Percentiles rank a stretch among this genome's conserved stretches.
phyloP scores from a whole-genome alignment of 148 eudicot genomes.

The Selenicereus undatus region DNA sequence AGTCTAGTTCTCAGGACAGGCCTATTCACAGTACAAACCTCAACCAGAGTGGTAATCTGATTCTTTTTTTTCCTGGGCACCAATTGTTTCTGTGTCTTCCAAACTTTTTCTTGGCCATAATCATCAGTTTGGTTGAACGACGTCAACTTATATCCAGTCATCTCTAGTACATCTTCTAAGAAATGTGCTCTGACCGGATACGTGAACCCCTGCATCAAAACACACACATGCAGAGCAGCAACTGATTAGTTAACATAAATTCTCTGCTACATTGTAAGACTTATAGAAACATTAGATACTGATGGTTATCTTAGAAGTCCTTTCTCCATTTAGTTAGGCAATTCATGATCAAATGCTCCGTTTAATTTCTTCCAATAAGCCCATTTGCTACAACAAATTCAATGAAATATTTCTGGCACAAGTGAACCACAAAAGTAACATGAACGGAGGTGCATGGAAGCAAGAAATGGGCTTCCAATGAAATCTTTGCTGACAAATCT shows the following conservation, averaged over 20 bases:
- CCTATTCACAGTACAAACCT: slow-evolving; percentile 41
- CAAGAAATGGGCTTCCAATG: neutral
- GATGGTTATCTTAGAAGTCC: neutral
- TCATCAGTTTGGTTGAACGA: slow-evolving; percentile 97
- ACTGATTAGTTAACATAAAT: neutral
- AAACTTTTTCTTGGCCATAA: slow-evolving; percentile 97
- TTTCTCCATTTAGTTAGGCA: neutral
- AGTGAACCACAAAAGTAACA: neutral
- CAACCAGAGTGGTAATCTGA: slow-evolving; percentile 86
- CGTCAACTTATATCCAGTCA: slow-evolving; percentile 87
- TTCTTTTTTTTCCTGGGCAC: slow-evolving; percentile 84
- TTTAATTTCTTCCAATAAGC: neutral
- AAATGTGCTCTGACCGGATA: slow-evolving; percentile 86
- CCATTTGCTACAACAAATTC: neutral
- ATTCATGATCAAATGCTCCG: too few species aligned
- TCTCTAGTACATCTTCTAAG: slow-evolving; percentile 87
- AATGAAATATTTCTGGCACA: neutral
- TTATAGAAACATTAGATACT: neutral
- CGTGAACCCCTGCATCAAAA: slow-evolving; percentile 73
- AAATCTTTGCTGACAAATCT: neutral
- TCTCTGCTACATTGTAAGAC: neutral
- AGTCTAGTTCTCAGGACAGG: neutral
- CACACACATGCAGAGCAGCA: slow-evolving; percentile 8
- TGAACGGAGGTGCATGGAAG: neutral
- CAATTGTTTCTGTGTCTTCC: slow-evolving; percentile 92